phyloP scores from a whole-genome alignment of 176 grass and related monocot species.

The Avena atlantica region DNA sequence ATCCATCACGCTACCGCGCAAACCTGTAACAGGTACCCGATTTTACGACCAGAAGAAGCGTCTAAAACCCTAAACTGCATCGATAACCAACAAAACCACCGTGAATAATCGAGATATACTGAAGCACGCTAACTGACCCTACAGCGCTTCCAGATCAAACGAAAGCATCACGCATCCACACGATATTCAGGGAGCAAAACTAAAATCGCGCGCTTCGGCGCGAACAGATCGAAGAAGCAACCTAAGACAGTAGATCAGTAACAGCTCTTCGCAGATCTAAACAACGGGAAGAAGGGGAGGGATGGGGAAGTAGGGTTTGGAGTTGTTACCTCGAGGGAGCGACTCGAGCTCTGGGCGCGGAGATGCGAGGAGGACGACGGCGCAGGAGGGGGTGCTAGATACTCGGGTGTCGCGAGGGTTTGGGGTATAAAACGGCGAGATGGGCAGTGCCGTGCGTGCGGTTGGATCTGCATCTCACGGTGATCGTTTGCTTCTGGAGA shows the following conservation, averaged over 20 bases:
- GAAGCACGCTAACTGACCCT: too few relatives aligned
- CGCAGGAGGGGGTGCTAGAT: background rate
- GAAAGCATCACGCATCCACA: background rate
- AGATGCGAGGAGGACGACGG: constrained; percentile 1
- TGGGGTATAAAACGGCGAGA: constrained; percentile 17
- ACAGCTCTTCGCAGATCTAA: background rate
- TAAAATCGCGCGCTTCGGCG: background rate
- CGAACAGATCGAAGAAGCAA: background rate
- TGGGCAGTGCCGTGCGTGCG: background rate
- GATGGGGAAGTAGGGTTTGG: background rate
- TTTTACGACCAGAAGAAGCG: background rate
- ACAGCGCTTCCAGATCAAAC: background rate
- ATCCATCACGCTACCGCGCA: background rate
- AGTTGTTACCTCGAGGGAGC: constrained; percentile 2
- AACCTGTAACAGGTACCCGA: too few relatives aligned
- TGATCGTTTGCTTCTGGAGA: too few relatives aligned
- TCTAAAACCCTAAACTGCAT: background rate
- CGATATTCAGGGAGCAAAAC: too few relatives aligned
- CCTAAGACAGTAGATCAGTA: background rate
- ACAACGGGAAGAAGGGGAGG: too few relatives aligned
- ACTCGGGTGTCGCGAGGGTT: background rate
- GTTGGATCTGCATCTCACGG: constrained; percentile 17
- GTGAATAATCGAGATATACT: background rate
- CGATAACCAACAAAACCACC: background rate
- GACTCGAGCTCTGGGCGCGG: background rate